These are phyloP conservation scores for Sequoiadendron giganteum DNA, from an alignment of 75 land plant species.

Conservation along the genomic window DNA sequence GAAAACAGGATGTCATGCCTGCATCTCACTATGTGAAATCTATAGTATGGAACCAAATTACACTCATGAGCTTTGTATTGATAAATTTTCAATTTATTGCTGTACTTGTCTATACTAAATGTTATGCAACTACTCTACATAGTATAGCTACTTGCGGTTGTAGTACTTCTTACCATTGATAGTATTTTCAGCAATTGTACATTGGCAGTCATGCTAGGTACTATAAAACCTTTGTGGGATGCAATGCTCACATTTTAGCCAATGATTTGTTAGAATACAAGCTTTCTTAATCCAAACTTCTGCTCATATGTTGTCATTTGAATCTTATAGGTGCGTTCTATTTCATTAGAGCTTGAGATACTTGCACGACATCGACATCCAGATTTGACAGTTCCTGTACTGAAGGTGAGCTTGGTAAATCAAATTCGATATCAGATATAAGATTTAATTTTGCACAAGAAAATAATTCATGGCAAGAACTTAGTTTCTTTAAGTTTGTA, in stretches of 20 bases:
- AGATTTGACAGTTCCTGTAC: slow-evolving; percentile 59
- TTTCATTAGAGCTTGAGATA: slow-evolving; percentile 82
- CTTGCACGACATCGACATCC: slow-evolving; percentile 80
- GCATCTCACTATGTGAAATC: neutral
- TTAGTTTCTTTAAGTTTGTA: no score
- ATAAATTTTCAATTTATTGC: no score
- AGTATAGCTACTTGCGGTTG: neutral
- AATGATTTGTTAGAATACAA: no score
- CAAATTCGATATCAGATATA: neutral
- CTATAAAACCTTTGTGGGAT: neutral
- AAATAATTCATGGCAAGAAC: neutral
- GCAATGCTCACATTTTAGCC: neutral
- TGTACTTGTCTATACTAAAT: neutral
- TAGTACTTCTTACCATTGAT: neutral
- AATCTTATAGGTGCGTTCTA: slow-evolving; percentile 64
- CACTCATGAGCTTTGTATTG: neutral
- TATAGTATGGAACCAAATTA: neutral
- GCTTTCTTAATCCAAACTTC: neutral
- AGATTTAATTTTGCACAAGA: neutral
- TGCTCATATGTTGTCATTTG: neutral
- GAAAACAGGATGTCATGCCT: neutral
- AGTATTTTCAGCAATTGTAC: neutral
- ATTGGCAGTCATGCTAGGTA: neutral
- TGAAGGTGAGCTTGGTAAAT: slow-evolving; percentile 50
- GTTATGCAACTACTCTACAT: neutral